Base-by-base conservation (phyloP, 495 filamentous ascomycete species). In the Melanomma pulvis-pyrius region DNA sequence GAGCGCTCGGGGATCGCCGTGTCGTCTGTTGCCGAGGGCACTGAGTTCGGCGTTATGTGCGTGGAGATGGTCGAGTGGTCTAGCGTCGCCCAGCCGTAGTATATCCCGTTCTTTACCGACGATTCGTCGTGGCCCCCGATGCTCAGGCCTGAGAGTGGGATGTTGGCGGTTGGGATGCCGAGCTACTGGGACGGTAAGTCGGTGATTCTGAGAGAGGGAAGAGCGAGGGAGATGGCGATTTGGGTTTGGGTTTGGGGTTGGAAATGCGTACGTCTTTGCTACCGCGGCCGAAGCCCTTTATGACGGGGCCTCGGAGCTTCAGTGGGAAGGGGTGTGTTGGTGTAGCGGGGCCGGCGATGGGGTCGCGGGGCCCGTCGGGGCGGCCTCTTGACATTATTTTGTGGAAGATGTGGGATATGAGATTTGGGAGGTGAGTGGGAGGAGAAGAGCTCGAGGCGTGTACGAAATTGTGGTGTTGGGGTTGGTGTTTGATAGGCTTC, bases 151-250 rank as follows among this genome's bases (percentile, higher is more conserved):
- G 88, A 87, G 60, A 96, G 82, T 44, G 94, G 92, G 67, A 98
- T 93, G 80, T 98, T 98, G 71, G 94, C 94, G 0, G 94, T 98
- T 2, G 94, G 94, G 77, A 98, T 97, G 60, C 93, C 92, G 62
- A 98, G 87, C 83, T 91, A 70, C 34, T 69, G 22, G 41, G 24
- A 21, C 59, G 41, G 61, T 61, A 29, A 49, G 19, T 26, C 8
- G 52, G 55, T 53, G 68, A 56, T 52, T 30, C 21, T 36, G 28
- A 44, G 44, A 44, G 17, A 28, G 24, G 48, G 21, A 65, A 21
- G 7, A 57, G 12, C 54, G 8, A 15, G 59, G 48, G 56, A 59
- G 52, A 30, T 25, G 54, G 25, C 36, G 9, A 41, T 41, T 8
- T 41, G 36, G 8, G 8, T 17, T 41, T 41, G 36, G 17, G 17